Percentiles rank a stretch among this genome's conserved stretches.
phyloP scores from a whole-genome alignment of 2,329 filamentous ascomycete species.

The Tricladium varicosporioides region DNA sequence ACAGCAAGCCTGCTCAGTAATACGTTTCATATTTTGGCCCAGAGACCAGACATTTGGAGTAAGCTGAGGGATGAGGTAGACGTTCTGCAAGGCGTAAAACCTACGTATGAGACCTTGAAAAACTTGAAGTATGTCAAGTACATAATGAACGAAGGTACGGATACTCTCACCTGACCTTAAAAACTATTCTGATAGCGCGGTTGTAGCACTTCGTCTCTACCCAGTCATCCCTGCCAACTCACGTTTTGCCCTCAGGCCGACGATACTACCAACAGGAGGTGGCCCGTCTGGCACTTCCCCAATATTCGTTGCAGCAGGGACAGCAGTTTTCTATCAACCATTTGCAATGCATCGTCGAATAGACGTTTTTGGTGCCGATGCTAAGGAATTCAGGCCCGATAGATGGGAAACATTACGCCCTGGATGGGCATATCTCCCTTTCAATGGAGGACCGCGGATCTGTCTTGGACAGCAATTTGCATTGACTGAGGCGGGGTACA shows the following conservation, averaged over 20 bases:
- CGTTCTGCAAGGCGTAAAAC: slow-evolving; percentile 36
- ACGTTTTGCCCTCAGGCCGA: slow-evolving; percentile 40
- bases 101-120: slow-evolving; percentile 54
- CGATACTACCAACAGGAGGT: slow-evolving; percentile 31
- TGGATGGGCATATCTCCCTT: slow-evolving; percentile 10
- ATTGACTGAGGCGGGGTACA: slow-evolving; percentile 11
- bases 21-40: not conserved
- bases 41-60: not conserved
- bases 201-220: slow-evolving; percentile 36
- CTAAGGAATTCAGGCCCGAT: slow-evolving; percentile 9
- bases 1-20: not conserved
- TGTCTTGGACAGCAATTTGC: slow-evolving; percentile 45
- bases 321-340: slow-evolving; percentile 7
- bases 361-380: slow-evolving; percentile 21
- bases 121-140: slow-evolving; percentile 55
- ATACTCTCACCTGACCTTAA: not conserved
- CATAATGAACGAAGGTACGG: slow-evolving; percentile 46
- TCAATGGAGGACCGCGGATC: slow-evolving; percentile 11
- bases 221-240: slow-evolving; percentile 37
- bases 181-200: not conserved
- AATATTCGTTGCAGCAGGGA: slow-evolving; percentile 25
- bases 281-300: slow-evolving; percentile 27
- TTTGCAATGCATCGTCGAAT: slow-evolving; percentile 36
- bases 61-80: slow-evolving; percentile 34
- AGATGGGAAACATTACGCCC: slow-evolving; percentile 7